Evolutionary conservation across 2,329 filamentous ascomycete genomes (phyloP).

Genomic region (Westerdykella sp.): DNA sequence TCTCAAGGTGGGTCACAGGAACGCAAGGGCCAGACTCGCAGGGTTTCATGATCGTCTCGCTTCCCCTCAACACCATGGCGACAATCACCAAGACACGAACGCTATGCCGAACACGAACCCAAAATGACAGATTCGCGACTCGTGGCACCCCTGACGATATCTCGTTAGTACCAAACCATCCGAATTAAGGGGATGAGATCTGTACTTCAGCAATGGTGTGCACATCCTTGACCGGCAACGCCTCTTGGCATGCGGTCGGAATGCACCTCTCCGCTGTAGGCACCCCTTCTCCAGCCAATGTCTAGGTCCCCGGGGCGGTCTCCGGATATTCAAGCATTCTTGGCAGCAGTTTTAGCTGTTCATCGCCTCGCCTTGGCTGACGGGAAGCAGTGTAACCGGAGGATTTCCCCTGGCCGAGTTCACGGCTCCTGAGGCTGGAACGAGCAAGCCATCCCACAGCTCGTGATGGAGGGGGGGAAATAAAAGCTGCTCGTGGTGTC

Average conservation of each 20-base stretch:
- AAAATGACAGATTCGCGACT: constrained; percentile 9
- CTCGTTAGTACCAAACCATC: background rate
- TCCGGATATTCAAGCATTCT: constrained; percentile 20
- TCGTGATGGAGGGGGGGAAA: background rate
- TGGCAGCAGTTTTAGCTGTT: constrained; percentile 20
- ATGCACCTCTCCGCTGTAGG: constrained; percentile 12
- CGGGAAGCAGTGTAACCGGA: constrained; percentile 9
- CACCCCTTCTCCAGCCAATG: constrained; percentile 10
- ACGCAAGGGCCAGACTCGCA: constrained; percentile 10
- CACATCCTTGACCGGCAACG: background rate
- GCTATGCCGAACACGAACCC: background rate
- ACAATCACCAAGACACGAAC: background rate
- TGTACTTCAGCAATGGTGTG: constrained; percentile 2
- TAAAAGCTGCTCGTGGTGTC: background rate
- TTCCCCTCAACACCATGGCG: constrained; percentile 6
- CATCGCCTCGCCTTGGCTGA: constrained; percentile 20
- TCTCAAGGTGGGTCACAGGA: constrained; percentile 9
- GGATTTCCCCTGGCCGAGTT: background rate
- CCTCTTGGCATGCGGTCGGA: constrained; percentile 16
- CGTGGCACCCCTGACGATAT: background rate
- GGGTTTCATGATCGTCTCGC: constrained; percentile 18
- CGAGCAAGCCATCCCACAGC: constrained; percentile 5
- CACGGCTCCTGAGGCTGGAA: too few species aligned
- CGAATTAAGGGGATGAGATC: background rate
- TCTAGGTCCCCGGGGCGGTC: constrained; percentile 13